Conservation (phyloP, 192 early-diverging fungal species). For the Mortierella hygrophila region DNA sequence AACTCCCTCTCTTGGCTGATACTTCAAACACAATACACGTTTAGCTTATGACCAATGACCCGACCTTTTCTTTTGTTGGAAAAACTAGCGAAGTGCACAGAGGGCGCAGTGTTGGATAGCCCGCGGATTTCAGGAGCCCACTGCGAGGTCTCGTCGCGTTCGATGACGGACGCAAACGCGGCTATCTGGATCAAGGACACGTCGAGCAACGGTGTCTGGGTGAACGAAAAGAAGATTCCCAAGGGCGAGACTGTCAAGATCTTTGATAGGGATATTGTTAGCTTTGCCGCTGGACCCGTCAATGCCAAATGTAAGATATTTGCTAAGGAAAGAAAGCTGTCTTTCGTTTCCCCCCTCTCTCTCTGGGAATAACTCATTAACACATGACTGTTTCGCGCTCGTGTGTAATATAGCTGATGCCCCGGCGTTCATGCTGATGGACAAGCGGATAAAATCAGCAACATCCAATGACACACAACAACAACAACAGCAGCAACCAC, state of each 20-base stretch:
- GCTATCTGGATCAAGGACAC: conserved; percentile 46
- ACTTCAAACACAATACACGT: neutral
- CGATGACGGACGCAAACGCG: conserved; percentile 17
- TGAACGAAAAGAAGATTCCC: conserved; percentile 31
- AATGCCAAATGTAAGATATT: conserved; percentile 8
- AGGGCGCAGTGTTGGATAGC: conserved; percentile 19
- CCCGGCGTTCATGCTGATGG: conserved; percentile 28
- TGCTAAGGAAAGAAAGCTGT: too few species aligned
- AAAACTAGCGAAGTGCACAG: conserved; percentile 26
- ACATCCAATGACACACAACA: neutral
- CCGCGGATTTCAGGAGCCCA: conserved; percentile 16
- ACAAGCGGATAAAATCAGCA: conserved; percentile 15
- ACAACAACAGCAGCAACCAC: neutral
- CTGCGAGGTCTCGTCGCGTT: conserved; percentile 31
- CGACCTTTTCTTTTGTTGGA: neutral
- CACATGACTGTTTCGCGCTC: neutral
- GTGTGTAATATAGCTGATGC: neutral
- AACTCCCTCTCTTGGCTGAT: neutral
- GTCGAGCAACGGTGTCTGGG: conserved; percentile 47
- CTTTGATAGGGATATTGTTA: conserved; percentile 28
- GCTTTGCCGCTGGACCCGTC: conserved; percentile 11
- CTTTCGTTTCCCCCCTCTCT: neutral
- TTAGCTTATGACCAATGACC: neutral
- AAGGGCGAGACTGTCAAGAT: conserved; percentile 31
- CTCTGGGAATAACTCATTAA: neutral